These are phyloP conservation scores for Meyerozyma carpophila DNA, from an alignment of 1,139 yeast genomes.

Conservation along the genomic window DNA sequence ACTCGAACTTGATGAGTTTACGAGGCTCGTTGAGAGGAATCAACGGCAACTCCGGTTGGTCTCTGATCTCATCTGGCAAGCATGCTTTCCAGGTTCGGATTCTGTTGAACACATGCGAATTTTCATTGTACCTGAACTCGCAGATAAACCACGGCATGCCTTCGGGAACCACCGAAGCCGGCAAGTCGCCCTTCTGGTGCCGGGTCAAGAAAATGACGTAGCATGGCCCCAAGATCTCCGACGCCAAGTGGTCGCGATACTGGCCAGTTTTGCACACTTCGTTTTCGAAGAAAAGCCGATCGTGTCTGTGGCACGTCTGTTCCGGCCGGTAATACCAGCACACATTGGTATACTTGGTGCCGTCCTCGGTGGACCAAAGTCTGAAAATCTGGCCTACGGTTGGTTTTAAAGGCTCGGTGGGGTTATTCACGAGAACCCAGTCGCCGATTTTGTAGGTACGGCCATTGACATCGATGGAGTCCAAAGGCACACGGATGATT, in stretches of 20 bases:
- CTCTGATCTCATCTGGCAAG: conserved; percentile 92
- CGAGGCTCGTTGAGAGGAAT: conserved; percentile 49
- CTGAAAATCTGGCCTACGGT: conserved; percentile 92
- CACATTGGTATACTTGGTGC: conserved; percentile 82
- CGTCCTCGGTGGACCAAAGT: conserved; percentile 84
- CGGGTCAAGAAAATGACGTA: conserved; percentile 92
- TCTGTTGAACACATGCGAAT: conserved; percentile 83
- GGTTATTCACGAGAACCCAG: conserved; percentile 86
- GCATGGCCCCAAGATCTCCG: conserved; percentile 88
- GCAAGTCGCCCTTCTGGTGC: conserved; percentile 92
- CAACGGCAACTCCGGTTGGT: conserved; percentile 77
- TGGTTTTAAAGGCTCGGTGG: conserved; percentile 83
- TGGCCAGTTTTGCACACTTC: conserved; percentile 97
- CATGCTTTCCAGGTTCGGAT: conserved; percentile 99
- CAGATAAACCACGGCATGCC: conserved; percentile 89
- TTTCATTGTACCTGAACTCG: conserved; percentile 90
- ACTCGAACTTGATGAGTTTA: conserved; percentile 66
- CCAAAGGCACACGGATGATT: conserved; percentile 68
- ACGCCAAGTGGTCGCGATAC: conserved; percentile 87
- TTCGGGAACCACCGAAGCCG: conserved; percentile 51
- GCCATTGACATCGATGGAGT: conserved; percentile 66
- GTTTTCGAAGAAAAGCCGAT: conserved; percentile 81
- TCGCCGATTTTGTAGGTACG: conserved; percentile 82
- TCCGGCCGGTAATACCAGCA: conserved; percentile 99
- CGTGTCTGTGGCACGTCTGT: conserved; percentile 91